phyloP scores from a whole-genome alignment of 306 rosid genomes.

The Prunus persica region DNA sequence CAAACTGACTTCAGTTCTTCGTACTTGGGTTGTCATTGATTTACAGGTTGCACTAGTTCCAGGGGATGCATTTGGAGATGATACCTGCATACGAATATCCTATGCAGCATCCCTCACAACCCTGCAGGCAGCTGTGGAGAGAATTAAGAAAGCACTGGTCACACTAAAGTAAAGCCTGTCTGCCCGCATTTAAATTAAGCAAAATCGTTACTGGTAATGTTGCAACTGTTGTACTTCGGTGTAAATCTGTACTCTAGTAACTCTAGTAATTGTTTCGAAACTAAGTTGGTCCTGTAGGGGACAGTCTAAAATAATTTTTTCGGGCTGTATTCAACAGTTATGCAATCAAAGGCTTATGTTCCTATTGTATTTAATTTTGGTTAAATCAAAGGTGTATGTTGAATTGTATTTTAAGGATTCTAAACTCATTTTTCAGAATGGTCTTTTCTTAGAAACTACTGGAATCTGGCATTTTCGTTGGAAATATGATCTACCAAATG shows the following conservation, averaged over 20 bases:
- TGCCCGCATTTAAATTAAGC: slow-evolving; percentile 37
- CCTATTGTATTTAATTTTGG: too few relatives aligned
- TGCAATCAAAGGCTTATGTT: not conserved
- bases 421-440: not conserved
- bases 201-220: not conserved
- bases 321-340: not conserved
- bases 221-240: slow-evolving; percentile 18
- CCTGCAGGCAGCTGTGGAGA: slow-evolving; percentile 76
- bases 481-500: not conserved
- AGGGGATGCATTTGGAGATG: slow-evolving; percentile 88
- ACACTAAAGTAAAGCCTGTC: slow-evolving; percentile 43
- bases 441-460: not conserved
- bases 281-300: not conserved
- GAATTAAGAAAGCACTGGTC: slow-evolving; percentile 67
- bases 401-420: not conserved
- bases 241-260: slow-evolving; percentile 18
- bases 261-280: slow-evolving; percentile 19
- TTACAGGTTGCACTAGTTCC: slow-evolving; percentile 94
- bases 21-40: slow-evolving; percentile 17
- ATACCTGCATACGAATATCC: slow-evolving; percentile 82
- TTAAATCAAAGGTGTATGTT: not conserved
- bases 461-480: not conserved
- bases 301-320: not conserved
- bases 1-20: slow-evolving; percentile 1
- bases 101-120: slow-evolving; percentile 81